Base-by-base conservation (phyloP, 1,284 basidiomycete genomes). In the Meira nashicola region DNA sequence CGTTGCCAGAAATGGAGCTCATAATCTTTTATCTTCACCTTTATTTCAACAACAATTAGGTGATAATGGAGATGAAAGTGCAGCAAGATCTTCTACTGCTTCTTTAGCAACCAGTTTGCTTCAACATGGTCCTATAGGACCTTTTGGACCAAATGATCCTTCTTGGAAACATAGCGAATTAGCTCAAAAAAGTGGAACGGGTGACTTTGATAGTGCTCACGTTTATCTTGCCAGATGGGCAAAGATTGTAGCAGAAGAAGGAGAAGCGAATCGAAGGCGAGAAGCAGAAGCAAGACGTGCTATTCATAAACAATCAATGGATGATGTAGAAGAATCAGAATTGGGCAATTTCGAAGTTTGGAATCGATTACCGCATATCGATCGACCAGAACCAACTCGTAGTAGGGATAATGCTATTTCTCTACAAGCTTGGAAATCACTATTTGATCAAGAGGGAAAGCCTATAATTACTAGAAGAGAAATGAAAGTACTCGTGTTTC, bases 181-280 rank as follows among this genome's bases (percentile, higher is more conserved):
- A 21, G 50, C 50, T 50, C 59, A 65, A 40, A 63, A 64, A 25
- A 58, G 58, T 25, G 65, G 67, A 6, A 63, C 59, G 38, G 69
- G 63, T 39, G 68, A 75, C 53, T 98, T 94, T 77, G 95, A 98
- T 79, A 89, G 89, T 59, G 94, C 95, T 0, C 83, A 94, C 2
- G 90, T 98, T 5, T 98, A 97, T 77, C 84, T 99, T 8, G 95
- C 95, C 1, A 85, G 90, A 33, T 99, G 95, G 95, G 94, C 95
- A 0, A 83, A 92, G 23, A 87, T 92, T 49, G 94, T 98, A 0
- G 94, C 78, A 0, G 73, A 72, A 17, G 75, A 78, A 52, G 78
- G 76, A 11, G 77, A 79, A 57, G 54, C 69, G 5, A 73, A 72
- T 44, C 49, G 73, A 15, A 33, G n/a, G 7, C 21, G 21, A 19